Conservation (phyloP, 805 yeast genomes). For the Candida parachauliodes region DNA sequence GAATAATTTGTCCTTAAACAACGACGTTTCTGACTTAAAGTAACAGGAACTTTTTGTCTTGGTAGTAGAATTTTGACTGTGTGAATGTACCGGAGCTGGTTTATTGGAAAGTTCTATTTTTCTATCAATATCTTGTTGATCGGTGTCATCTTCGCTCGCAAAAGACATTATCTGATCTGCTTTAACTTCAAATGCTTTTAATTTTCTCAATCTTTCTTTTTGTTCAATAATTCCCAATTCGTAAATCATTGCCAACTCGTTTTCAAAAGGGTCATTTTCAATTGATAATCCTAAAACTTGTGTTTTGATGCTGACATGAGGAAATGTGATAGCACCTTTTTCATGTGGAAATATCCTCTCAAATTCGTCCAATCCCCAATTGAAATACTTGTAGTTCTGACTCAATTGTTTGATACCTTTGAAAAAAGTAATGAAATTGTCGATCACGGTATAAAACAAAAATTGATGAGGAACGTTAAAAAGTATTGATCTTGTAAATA, state of each 20-base stretch:
- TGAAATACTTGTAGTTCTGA: conserved; percentile 41
- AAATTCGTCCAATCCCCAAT: conserved; percentile 22
- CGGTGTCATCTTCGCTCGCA: conserved; percentile 12
- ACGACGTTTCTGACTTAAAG: conserved; percentile 7
- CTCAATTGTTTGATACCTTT: conserved; percentile 64
- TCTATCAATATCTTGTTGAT: conserved; percentile 12
- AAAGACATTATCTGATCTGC: conserved; percentile 13
- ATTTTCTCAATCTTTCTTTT: conserved; percentile 51
- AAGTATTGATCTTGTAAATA: conserved; percentile 38
- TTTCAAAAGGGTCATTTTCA: conserved; percentile 90
- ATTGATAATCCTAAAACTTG: conserved; percentile 57
- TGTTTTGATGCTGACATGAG: conserved; percentile 54
- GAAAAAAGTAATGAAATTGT: conserved; percentile 62
- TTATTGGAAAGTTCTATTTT: conserved; percentile 10
- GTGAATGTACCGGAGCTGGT: conserved; percentile 3
- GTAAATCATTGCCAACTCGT: conserved; percentile 59
- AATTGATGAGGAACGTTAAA: conserved; percentile 69
- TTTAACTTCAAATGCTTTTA: conserved; percentile 32
- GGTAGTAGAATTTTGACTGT: background rate
- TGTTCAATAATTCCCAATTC: conserved; percentile 70
- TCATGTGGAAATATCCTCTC: conserved; percentile 31
- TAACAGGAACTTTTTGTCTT: conserved; percentile 8
- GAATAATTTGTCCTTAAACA: conserved; percentile 9
- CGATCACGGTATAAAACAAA: conserved; percentile 74
- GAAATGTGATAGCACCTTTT: conserved; percentile 46